These are phyloP conservation scores for Fusarium torreyae DNA, from an alignment of 2,329 filamentous ascomycete species.

Conservation along the genomic window DNA sequence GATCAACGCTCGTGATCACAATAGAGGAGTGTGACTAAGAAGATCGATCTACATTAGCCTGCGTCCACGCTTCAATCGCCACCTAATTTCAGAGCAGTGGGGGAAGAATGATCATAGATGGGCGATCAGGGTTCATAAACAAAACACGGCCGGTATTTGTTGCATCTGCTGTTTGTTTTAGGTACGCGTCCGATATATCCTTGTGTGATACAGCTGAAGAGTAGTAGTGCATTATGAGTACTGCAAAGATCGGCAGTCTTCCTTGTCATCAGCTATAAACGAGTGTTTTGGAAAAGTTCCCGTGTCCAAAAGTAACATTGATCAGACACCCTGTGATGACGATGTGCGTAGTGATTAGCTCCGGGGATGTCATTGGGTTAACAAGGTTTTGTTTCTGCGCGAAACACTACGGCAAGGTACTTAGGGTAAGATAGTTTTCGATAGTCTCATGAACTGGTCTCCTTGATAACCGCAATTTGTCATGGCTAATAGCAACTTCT, in stretches of 20 bases:
- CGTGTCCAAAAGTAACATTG: not conserved
- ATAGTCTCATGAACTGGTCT: conserved; percentile 10
- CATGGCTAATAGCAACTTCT: not conserved
- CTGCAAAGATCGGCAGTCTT: conserved; percentile 25
- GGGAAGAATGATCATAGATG: conserved; percentile 10
- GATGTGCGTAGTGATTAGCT: conserved; percentile 7
- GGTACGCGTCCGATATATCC: conserved; percentile 12
- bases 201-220: conserved; percentile 11
- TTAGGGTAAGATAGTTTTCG: not conserved
- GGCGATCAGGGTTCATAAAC: conserved; percentile 15
- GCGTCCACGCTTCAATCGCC: conserved; percentile 32
- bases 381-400: conserved; percentile 7
- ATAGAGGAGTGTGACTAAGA: conserved; percentile 8
- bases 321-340: not conserved
- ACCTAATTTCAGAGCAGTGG: conserved; percentile 41
- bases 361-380: not conserved
- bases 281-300: conserved; percentile 6
- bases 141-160: conserved; percentile 9
- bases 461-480: not conserved
- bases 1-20: not conserved
- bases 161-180: not conserved
- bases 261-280: conserved; percentile 5
- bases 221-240: conserved; percentile 11
- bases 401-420: not conserved
- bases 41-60: conserved; percentile 28